Base-by-base conservation (phyloP, 768 basidiomycete species). In the Candolleomyces eurysporus region DNA sequence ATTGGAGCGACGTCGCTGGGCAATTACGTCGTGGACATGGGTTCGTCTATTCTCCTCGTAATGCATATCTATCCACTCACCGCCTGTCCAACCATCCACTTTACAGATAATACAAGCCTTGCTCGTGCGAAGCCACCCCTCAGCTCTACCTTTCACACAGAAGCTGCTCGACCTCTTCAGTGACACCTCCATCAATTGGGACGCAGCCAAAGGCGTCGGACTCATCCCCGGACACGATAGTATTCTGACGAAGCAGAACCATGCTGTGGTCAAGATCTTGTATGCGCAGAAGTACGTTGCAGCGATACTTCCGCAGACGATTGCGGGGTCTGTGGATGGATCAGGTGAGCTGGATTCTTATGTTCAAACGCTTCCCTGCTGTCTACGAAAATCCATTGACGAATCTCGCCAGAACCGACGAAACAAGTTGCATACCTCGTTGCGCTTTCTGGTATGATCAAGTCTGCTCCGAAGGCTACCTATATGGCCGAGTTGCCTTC, bases 371-470 rank as follows among this genome's bases (percentile, higher is more conserved):
- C 10, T 42, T 17, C 26, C 4, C 26, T 4, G 26, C 4, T 26
- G 26, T 26, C 26, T 26, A 26, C 26, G 26, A 26, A 26, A 26
- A 26, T 26, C 26, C 26, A 26, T 26, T 26, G 26, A 26, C 26
- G 26, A 26, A 2, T 13, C 11, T 22, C 39, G 46, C 4, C 60
- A 90, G 89, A 84, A 54, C 66, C 81, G 1, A 69, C 68, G 11
- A 75, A 79, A 61, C 90, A 87, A 69, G 82, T 80, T 1, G 85
- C 92, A 1, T 87, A 90, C 70, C 83, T 98, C 2, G 87, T 94
- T 40, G 94, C 94, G 3, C 80, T 98, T 31, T 87, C 91, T 0
- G 88, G 88, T 21, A 78, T 98, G 9, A 84, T 98, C 64, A 87
- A 85, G 62, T 83, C 90, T 8, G 82, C 93, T 14, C 94, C 96